Conservation (phyloP, 2,329 filamentous ascomycete genomes). For the Uncinocarpus reesii region DNA sequence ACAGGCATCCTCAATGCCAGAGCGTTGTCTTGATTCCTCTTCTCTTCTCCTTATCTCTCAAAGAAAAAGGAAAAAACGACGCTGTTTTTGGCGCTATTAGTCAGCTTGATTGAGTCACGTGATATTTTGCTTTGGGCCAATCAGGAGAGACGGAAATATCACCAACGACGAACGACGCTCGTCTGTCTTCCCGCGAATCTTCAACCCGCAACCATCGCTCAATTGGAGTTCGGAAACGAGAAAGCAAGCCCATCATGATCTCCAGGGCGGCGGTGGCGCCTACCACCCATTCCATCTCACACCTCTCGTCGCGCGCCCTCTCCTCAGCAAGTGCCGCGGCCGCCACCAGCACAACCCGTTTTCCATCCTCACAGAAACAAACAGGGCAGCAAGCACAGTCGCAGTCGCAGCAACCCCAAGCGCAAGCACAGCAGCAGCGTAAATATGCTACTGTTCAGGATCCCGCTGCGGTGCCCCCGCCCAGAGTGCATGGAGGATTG, state of each 20-base stretch:
- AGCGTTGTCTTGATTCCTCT: too few species aligned
- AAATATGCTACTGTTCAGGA: constrained; percentile 75
- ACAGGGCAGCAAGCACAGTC: constrained; percentile 33
- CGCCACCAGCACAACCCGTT: constrained; percentile 24
- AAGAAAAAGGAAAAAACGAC: too few species aligned
- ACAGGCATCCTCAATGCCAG: too few species aligned
- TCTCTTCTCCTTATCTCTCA: too few species aligned
- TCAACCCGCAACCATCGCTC: constrained; percentile 19
- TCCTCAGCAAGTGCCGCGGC: constrained; percentile 26
- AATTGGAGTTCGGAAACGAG: constrained; percentile 25
- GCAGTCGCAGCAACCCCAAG: constrained; percentile 19
- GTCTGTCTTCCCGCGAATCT: constrained; percentile 4
- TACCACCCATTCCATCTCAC: constrained; percentile 33
- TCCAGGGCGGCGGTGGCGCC: constrained; percentile 37
- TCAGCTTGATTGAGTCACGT: constrained; percentile 23
- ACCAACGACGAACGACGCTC: constrained; percentile 18
- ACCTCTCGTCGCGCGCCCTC: constrained; percentile 34
- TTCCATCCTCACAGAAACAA: constrained; percentile 17
- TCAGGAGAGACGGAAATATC: constrained; percentile 35
- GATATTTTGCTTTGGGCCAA: constrained; percentile 21
- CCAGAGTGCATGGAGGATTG: constrained; percentile 70
- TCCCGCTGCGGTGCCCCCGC: constrained; percentile 48
- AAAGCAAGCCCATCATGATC: constrained; percentile 31
- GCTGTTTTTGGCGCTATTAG: too few species aligned
- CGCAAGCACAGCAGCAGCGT: constrained; percentile 44